Conservation (phyloP, 1,284 basidiomycete species). For the Mycena citricolor region DNA sequence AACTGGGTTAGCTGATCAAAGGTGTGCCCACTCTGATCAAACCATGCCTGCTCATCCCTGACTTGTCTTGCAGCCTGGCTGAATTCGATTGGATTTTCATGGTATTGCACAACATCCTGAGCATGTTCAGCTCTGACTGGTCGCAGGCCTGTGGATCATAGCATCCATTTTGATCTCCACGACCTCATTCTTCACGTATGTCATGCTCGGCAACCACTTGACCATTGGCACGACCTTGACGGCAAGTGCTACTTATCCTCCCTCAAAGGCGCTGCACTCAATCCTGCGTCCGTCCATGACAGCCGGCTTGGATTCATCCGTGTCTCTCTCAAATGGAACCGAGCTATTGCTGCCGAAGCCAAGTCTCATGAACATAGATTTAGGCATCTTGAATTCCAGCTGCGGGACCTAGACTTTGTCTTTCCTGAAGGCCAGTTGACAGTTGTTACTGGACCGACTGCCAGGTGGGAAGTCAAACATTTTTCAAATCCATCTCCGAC, state of each 20-base stretch:
- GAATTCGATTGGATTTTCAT: constrained; percentile 62
- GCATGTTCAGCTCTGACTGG: background rate
- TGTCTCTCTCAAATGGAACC: constrained; percentile 19
- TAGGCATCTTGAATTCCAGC: constrained; percentile 45
- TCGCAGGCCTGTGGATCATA: constrained; percentile 53
- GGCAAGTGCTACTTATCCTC: constrained; percentile 36
- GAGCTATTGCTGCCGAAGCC: too few relatives aligned
- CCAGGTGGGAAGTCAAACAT: constrained; percentile 25
- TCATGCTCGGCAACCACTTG: constrained; percentile 16
- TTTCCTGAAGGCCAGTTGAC: constrained; percentile 17
- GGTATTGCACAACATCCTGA: background rate
- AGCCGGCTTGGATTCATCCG: constrained; percentile 25
- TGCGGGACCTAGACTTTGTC: constrained; percentile 19
- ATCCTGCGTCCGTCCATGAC: too few relatives aligned
- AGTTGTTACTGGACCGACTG: constrained; percentile 44
- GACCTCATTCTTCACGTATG: constrained; percentile 19
- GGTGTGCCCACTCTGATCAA: background rate
- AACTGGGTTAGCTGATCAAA: constrained; percentile 32
- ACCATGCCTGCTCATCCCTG: background rate
- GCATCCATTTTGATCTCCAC: constrained; percentile 42
- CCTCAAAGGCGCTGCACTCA: too few relatives aligned
- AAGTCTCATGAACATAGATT: background rate
- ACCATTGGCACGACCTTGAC: constrained; percentile 20
- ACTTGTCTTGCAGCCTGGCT: constrained; percentile 37
- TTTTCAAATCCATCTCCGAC: background rate